Conservation (phyloP, 208 protist species). For the Zelonia costaricensis region DNA sequence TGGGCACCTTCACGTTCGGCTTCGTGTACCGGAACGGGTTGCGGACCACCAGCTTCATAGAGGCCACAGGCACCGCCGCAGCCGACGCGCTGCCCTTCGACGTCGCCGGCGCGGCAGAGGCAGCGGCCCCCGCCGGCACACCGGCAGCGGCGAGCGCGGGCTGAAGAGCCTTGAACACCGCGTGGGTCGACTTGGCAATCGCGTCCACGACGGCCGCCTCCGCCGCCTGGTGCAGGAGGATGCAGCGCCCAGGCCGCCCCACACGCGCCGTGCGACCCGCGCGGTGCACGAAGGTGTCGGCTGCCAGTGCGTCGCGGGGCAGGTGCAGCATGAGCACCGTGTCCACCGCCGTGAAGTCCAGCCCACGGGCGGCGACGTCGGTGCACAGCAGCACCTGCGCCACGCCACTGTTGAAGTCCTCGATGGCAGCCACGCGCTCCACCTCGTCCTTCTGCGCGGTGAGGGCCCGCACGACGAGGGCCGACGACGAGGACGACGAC, state of each 20-base stretch:
- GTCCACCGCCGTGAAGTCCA: slow-evolving; percentile 94
- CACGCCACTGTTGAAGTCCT: slow-evolving; percentile 78
- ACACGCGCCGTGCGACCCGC: slow-evolving; percentile 96
- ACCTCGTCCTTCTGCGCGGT: slow-evolving; percentile 49
- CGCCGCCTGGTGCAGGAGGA: slow-evolving; percentile 81
- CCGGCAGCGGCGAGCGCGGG: slow-evolving; percentile 14
- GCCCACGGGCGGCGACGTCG: slow-evolving; percentile 92
- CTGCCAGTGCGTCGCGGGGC: slow-evolving; percentile 66
- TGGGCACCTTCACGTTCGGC: slow-evolving; percentile 47
- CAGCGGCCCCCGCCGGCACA: too few relatives aligned
- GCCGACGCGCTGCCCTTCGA: neutral
- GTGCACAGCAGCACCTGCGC: slow-evolving; percentile 94
- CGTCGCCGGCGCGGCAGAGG: neutral
- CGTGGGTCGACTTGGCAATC: slow-evolving; percentile 68
- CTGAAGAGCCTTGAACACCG: slow-evolving; percentile 48
- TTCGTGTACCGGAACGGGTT: slow-evolving; percentile 74
- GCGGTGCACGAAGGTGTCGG: slow-evolving; percentile 96
- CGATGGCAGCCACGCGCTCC: slow-evolving; percentile 78
- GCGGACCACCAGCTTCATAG: slow-evolving; percentile 59
- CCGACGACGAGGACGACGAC: slow-evolving; percentile 3
- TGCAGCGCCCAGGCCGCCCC: slow-evolving; percentile 75
- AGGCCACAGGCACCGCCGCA: slow-evolving; percentile 1
- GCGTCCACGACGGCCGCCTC: slow-evolving; percentile 51
- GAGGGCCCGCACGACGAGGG: slow-evolving; percentile 52
- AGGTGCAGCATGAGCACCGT: slow-evolving; percentile 98